Conservation (phyloP, 116 monocot genomes). For the Zostera marina region DNA sequence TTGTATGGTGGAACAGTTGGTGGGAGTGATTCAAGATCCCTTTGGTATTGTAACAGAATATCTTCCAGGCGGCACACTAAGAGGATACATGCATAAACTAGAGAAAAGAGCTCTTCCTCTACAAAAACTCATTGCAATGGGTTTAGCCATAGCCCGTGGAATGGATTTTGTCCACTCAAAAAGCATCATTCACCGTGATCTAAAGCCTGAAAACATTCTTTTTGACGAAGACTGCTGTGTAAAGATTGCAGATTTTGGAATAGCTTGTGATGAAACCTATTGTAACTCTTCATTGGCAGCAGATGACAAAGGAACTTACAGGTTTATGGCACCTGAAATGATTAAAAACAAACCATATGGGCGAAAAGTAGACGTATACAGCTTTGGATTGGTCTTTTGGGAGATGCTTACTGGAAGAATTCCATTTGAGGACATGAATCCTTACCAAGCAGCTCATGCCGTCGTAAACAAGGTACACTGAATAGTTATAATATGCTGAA, state of each 20-base stretch:
- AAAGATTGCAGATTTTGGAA: constrained; percentile 70
- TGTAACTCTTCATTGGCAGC: constrained; percentile 30
- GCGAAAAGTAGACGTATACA: constrained; percentile 62
- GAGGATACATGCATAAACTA: constrained; percentile 38
- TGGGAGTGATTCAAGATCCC: constrained; percentile 29
- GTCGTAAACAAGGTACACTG: constrained; percentile 40
- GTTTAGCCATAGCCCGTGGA: constrained; percentile 42
- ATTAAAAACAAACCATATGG: constrained; percentile 43
- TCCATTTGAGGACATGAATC: constrained; percentile 59
- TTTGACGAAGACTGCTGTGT: constrained; percentile 33
- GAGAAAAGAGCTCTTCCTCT: constrained; percentile 38
- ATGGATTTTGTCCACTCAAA: constrained; percentile 78
- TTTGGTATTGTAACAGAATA: constrained; percentile 60
- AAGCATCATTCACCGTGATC: constrained; percentile 55
- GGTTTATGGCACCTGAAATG: constrained; percentile 89
- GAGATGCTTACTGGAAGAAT: constrained; percentile 56
- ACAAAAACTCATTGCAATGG: constrained; percentile 24
- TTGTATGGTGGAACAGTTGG: constrained; percentile 27
- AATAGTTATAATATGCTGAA: too few relatives aligned
- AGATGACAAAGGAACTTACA: constrained; percentile 57
- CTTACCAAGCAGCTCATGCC: constrained; percentile 64
- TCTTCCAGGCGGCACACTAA: constrained; percentile 49
- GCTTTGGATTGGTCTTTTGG: constrained; percentile 63
- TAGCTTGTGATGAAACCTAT: constrained; percentile 46
- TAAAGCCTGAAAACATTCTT: constrained; percentile 64